These are phyloP conservation scores for Trichoderma koningiopsis DNA, from an alignment of 2,329 filamentous ascomycete genomes.

Conservation along the genomic window DNA sequence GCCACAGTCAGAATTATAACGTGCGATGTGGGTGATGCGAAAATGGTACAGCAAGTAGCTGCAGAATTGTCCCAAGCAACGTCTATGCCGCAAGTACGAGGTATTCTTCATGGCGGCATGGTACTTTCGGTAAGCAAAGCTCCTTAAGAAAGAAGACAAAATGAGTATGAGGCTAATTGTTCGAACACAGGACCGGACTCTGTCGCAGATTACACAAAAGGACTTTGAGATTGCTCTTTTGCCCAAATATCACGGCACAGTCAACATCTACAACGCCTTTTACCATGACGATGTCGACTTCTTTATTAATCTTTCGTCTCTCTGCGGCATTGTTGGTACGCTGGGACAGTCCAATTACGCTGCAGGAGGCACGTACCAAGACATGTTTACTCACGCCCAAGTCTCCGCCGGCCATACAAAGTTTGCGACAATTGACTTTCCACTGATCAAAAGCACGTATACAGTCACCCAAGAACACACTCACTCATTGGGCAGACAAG, in stretches of 20 bases:
- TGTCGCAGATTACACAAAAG: constrained; percentile 38
- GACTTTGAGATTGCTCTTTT: constrained; percentile 33
- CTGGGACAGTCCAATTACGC: constrained; percentile 46
- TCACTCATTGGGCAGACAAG: neutral
- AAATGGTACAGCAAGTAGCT: neutral
- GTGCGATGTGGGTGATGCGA: constrained; percentile 1
- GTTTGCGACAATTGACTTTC: constrained; percentile 1
- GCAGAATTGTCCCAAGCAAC: neutral
- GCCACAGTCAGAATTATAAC: neutral
- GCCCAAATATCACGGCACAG: constrained; percentile 41
- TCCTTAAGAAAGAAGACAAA: too few species aligned
- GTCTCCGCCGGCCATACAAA: neutral
- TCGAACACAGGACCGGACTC: constrained; percentile 27
- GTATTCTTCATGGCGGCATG: constrained; percentile 9
- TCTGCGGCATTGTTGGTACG: constrained; percentile 39
- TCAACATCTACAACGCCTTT: constrained; percentile 38
- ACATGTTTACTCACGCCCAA: constrained; percentile 28
- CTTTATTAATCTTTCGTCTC: constrained; percentile 43
- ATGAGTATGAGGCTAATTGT: neutral
- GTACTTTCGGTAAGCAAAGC: neutral
- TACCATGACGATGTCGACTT: constrained; percentile 38
- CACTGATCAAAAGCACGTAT: constrained; percentile 3
- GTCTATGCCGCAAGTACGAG: neutral
- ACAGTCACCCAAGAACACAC: neutral
- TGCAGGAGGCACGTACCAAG: constrained; percentile 39